Evolutionary conservation across 2,329 filamentous ascomycete species (phyloP).

Genomic region (Nemania abortiva): DNA sequence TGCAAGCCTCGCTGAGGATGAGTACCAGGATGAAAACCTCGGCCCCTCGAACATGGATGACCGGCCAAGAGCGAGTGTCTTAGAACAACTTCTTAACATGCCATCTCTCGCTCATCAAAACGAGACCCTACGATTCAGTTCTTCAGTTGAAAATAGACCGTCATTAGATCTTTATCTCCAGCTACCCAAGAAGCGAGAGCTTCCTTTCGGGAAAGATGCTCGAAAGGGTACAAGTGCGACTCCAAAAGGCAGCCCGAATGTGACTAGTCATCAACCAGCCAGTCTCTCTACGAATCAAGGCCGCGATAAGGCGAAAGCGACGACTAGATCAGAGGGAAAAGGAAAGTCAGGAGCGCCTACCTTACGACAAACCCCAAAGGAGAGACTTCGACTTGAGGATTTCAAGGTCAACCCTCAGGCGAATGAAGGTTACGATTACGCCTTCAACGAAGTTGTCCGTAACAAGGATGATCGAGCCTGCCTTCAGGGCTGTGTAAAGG

Average conservation of each 20-base stretch:
- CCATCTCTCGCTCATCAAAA: conserved; percentile 36
- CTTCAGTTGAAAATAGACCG: conserved; percentile 16
- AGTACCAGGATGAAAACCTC: conserved; percentile 31
- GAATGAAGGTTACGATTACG: conserved; percentile 78
- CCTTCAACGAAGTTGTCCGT: conserved; percentile 81
- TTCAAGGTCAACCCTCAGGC: conserved; percentile 84
- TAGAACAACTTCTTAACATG: conserved; percentile 44
- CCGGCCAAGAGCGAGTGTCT: conserved; percentile 27
- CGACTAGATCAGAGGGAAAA: conserved; percentile 33
- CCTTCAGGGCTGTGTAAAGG: conserved; percentile 78
- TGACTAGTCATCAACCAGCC: conserved; percentile 21
- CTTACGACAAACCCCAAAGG: conserved; percentile 69
- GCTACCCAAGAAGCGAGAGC: conserved; percentile 55
- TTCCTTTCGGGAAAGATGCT: conserved; percentile 55
- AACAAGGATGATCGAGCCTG: conserved; percentile 75
- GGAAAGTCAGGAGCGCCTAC: conserved; percentile 47
- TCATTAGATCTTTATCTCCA: conserved; percentile 45
- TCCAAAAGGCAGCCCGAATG: conserved; percentile 23
- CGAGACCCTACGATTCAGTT: conserved; percentile 9
- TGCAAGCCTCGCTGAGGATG: conserved; percentile 46
- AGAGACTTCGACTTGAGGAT: conserved; percentile 72
- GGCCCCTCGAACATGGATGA: conserved; percentile 4
- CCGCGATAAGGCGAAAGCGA: conserved; percentile 38
- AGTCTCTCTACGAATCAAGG: conserved; percentile 25
- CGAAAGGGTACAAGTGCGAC: conserved; percentile 30